Percentiles rank a stretch among this genome's conserved stretches.
These are phyloP conservation scores for Suillus plorans DNA, from an alignment of 768 basidiomycete species.

Conservation along the genomic window DNA sequence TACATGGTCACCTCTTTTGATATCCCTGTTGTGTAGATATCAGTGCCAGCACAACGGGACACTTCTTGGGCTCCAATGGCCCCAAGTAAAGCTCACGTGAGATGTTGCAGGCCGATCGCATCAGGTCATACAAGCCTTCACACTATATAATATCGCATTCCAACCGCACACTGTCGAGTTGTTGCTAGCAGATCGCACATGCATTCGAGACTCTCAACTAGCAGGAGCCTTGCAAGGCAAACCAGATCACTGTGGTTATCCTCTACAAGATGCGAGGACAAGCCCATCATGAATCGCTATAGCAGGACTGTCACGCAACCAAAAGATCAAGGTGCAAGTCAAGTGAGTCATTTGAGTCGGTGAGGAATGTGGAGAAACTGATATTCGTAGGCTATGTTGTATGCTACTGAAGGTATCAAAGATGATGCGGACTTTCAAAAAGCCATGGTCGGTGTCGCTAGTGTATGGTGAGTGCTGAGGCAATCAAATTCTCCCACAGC, in stretches of 20 bases:
- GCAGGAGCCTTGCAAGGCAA: conserved; percentile 14
- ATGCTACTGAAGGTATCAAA: conserved; percentile 92
- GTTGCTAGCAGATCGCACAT: conserved; percentile 14
- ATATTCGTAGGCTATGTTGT: conserved; percentile 84
- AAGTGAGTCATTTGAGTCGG: conserved; percentile 44
- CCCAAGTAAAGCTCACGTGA: no score
- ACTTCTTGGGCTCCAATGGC: no score
- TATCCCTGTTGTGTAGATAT: not conserved
- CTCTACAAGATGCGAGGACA: conserved; percentile 37
- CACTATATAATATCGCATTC: not conserved
- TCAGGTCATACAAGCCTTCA: not conserved
- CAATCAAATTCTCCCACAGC: conserved; percentile 8
- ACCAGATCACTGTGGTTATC: conserved; percentile 40
- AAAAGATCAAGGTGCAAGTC: conserved; percentile 94
- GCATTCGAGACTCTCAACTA: conserved; percentile 18
- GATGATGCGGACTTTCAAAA: conserved; percentile 86
- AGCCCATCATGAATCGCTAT: conserved; percentile 62
- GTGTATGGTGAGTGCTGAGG: conserved; percentile 75
- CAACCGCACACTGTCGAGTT: not conserved
- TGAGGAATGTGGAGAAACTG: not conserved
- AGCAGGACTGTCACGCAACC: conserved; percentile 84
- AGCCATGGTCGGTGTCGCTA: conserved; percentile 96
- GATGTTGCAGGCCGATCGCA: not conserved
- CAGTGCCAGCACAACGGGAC: not conserved
- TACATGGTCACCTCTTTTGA: not conserved